Conservation (phyloP, 2,329 filamentous ascomycete genomes). For the Ophiostoma himal-ulmi region DNA sequence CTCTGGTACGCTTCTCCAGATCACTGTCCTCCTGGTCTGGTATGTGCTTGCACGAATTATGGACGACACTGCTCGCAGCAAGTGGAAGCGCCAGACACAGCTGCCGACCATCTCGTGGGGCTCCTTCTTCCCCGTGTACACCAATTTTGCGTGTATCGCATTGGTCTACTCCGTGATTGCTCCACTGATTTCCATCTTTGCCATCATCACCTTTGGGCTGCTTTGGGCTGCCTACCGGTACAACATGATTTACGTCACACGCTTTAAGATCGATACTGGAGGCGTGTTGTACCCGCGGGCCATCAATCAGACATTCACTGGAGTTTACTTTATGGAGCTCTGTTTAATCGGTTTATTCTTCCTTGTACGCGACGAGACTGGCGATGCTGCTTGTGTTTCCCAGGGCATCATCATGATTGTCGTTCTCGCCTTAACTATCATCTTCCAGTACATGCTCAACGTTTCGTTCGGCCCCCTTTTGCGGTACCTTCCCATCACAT, state of each 20-base stretch:
- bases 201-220: conserved; percentile 82
- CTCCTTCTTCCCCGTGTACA: conserved; percentile 90
- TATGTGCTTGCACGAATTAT: conserved; percentile 73
- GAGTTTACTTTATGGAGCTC: conserved; percentile 90
- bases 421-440: conserved; percentile 59
- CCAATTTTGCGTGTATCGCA: conserved; percentile 90
- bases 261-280: conserved; percentile 84
- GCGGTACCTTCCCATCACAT: conserved; percentile 84
- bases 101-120: conserved; percentile 81
- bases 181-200: conserved; percentile 86
- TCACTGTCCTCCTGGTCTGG: conserved; percentile 72
- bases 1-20: conserved; percentile 79
- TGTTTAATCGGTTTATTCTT: conserved; percentile 88
- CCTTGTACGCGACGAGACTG: conserved; percentile 56
- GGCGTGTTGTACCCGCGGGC: conserved; percentile 86
- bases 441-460: conserved; percentile 79
- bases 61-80: conserved; percentile 74
- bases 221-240: conserved; percentile 97
- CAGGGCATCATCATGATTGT: conserved; percentile 86
- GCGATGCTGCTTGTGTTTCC: conserved; percentile 55
- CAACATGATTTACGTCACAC: conserved; percentile 89
- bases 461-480: conserved; percentile 77
- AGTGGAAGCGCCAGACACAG: conserved; percentile 78
- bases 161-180: conserved; percentile 84
- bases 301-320: conserved; percentile 92